Conservation (phyloP, 805 yeast species). For the Myxozyma vanderwaltii region DNA sequence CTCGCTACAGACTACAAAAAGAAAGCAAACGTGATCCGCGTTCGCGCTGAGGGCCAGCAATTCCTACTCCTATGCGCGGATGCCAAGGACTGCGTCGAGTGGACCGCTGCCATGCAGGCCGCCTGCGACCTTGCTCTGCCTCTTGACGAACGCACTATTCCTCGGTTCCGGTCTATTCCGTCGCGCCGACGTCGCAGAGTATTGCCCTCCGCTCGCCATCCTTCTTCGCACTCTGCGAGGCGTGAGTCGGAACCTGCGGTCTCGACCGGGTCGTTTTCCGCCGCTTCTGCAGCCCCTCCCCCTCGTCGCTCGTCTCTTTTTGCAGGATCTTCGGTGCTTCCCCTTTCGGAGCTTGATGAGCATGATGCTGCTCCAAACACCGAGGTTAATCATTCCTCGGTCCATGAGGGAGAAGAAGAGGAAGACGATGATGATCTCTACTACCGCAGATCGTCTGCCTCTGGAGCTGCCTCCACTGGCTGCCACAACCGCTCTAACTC, state of each 20-base stretch:
- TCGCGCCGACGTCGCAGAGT: conserved; percentile 59
- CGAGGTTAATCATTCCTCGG: neutral
- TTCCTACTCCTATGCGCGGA: conserved; percentile 65
- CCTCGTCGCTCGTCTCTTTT: conserved; percentile 10
- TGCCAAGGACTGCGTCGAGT: conserved; percentile 68
- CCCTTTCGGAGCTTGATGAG: neutral
- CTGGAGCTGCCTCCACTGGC: neutral
- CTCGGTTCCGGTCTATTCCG: conserved; percentile 79
- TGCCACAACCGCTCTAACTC: neutral
- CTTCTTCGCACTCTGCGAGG: conserved; percentile 19
- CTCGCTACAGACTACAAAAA: conserved; percentile 83
- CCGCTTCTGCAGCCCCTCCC: neutral
- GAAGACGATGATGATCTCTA: conserved; percentile 24
- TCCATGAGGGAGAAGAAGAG: conserved; percentile 8
- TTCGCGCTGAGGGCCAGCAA: conserved; percentile 84
- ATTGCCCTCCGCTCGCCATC: conserved; percentile 30
- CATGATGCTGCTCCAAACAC: neutral
- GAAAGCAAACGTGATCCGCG: conserved; percentile 63
- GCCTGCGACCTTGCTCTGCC: conserved; percentile 84
- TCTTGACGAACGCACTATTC: conserved; percentile 67
- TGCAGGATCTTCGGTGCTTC: neutral
- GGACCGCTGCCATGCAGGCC: conserved; percentile 71
- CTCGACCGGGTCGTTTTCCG: too few relatives aligned
- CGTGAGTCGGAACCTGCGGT: conserved; percentile 8
- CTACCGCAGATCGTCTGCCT: conserved; percentile 17